A percentile compares a stretch with the other conserved stretches of the same genome.
Evolutionary conservation across 495 filamentous ascomycete genomes (phyloP).

Genomic region (Annulohypoxylon moriforme): DNA sequence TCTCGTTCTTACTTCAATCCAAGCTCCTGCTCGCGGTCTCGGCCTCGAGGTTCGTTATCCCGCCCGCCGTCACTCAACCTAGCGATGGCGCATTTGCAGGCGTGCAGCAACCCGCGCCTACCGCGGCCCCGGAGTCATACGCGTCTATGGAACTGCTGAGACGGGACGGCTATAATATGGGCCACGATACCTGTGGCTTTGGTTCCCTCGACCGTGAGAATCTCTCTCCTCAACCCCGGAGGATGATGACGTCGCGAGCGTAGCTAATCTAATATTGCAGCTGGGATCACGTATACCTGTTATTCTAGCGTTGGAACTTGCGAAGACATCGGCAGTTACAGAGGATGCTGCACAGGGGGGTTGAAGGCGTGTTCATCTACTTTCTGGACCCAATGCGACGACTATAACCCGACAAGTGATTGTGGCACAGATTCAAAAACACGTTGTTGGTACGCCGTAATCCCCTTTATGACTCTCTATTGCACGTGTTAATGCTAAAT

Average conservation of each 20-base stretch:
- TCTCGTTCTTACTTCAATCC: slow-evolving; percentile 19
- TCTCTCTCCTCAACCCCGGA: neutral
- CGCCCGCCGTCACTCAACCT: slow-evolving; percentile 22
- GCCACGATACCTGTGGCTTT: slow-evolving; percentile 40
- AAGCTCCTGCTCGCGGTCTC: slow-evolving; percentile 12
- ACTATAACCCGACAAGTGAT: slow-evolving; percentile 30
- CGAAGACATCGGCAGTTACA: slow-evolving; percentile 32
- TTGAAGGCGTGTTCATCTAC: slow-evolving; percentile 33
- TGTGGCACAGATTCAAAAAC: slow-evolving; percentile 29
- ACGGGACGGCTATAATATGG: slow-evolving; percentile 31
- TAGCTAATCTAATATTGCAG: slow-evolving; percentile 20
- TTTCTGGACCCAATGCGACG: slow-evolving; percentile 39
- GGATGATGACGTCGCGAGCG: neutral
- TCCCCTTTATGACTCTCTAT: neutral
- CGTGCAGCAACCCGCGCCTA: slow-evolving; percentile 16
- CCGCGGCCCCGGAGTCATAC: slow-evolving; percentile 29
- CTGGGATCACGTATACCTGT: slow-evolving; percentile 31
- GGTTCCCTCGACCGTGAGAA: slow-evolving; percentile 27
- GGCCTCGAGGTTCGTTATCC: slow-evolving; percentile 26
- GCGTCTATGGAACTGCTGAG: slow-evolving; percentile 27
- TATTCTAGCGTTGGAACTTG: slow-evolving; percentile 31
- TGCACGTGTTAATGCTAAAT: neutral
- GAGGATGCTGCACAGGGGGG: slow-evolving; percentile 34
- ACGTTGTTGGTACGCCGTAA: slow-evolving; percentile 32
- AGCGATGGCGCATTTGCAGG: slow-evolving; percentile 26